phyloP scores from a whole-genome alignment of 306 rosid species.

The Astragalus membranaceus region DNA sequence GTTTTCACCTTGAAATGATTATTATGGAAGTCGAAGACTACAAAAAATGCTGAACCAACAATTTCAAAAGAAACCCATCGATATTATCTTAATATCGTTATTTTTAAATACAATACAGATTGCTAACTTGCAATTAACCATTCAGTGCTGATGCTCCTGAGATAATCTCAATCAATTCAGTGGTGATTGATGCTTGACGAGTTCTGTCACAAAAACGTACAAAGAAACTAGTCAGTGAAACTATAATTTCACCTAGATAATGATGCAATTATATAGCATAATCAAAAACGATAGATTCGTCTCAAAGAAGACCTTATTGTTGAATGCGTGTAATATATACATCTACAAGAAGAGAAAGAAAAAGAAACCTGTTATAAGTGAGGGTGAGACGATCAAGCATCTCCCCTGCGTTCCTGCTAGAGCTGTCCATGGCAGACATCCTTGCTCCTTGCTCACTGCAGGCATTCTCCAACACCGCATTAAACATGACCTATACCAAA shows the following conservation, averaged over 20 bases:
- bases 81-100: constrained; percentile 38
- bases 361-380: constrained; percentile 74
- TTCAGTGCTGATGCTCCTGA: constrained; percentile 93
- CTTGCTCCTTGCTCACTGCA: constrained; percentile 99
- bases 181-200: constrained; percentile 98
- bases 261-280: background rate
- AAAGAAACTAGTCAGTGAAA: constrained; percentile 22
- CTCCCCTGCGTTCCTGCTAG: constrained; percentile 98
- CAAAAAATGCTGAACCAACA: constrained; percentile 31
- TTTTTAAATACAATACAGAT: constrained; percentile 23
- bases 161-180: constrained; percentile 96
- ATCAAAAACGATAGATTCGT: background rate
- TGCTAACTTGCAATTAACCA: constrained; percentile 40
- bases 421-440: constrained; percentile 99
- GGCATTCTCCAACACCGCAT: constrained; percentile 94
- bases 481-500: constrained; percentile 66
- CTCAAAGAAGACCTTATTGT: background rate
- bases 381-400: constrained; percentile 99
- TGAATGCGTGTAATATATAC: background rate
- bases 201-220: constrained; percentile 53
- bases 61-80: constrained; percentile 32
- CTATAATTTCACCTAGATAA: background rate
- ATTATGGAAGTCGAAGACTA: constrained; percentile 32
- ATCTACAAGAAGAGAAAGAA: constrained; percentile 1
- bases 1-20: constrained; percentile 36